These are phyloP conservation scores for Fusarium palustre DNA, from an alignment of 2,329 filamentous ascomycete species.

Conservation along the genomic window DNA sequence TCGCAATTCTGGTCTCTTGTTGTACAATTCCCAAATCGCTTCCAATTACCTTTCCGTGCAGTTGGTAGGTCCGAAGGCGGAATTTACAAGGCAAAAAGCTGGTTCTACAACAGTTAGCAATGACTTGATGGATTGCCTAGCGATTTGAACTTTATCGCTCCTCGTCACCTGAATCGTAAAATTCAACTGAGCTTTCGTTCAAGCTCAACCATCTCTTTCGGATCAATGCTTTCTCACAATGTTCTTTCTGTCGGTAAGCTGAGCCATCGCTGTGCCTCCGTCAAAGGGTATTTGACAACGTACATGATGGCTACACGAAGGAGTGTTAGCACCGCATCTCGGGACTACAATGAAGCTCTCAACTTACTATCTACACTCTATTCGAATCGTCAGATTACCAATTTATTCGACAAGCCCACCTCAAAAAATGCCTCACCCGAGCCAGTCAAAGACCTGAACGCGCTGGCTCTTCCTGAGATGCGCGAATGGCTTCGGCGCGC, in stretches of 20 bases:
- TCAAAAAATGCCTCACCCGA: slow-evolving; percentile 48
- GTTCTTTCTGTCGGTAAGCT: neutral
- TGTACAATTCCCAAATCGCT: neutral
- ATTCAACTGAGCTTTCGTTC: neutral
- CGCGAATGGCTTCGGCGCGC: slow-evolving; percentile 79
- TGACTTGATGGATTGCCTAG: neutral
- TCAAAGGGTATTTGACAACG: neutral
- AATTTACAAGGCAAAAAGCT: neutral
- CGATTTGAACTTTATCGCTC: neutral
- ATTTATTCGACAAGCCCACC: slow-evolving; percentile 58
- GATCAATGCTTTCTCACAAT: neutral
- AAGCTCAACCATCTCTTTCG: neutral
- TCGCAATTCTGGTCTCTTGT: neutral
- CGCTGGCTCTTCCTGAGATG: slow-evolving; percentile 84
- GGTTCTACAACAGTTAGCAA: neutral
- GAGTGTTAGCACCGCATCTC: slow-evolving; percentile 41
- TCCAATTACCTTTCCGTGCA: neutral
- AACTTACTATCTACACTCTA: slow-evolving; percentile 80
- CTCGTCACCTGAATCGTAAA: neutral
- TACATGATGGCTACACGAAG: slow-evolving; percentile 12
- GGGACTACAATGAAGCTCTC: slow-evolving; percentile 74
- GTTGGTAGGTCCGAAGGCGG: neutral
- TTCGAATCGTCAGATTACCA: slow-evolving; percentile 77
- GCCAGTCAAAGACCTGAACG: slow-evolving; percentile 70
- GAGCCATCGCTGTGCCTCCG: neutral